phyloP scores from a whole-genome alignment of 2,329 filamentous ascomycete species.

The Claviceps maximensis region DNA sequence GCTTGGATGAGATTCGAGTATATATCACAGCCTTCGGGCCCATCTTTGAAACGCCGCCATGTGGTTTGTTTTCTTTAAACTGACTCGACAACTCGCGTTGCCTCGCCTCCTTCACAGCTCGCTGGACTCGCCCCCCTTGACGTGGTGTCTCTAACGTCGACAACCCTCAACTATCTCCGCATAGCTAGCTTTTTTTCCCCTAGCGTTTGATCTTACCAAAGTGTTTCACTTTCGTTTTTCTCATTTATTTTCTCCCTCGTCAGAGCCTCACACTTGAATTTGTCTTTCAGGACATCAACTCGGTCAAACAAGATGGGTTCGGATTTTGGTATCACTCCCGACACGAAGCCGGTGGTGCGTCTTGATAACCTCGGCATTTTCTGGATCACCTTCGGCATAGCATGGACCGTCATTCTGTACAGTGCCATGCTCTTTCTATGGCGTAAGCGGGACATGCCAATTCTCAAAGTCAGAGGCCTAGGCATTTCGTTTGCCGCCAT shows the following conservation, averaged over 20 bases:
- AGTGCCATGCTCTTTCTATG: constrained; percentile 28
- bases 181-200: background rate
- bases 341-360: constrained; percentile 18
- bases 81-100: background rate
- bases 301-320: constrained; percentile 13
- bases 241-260: background rate
- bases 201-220: background rate
- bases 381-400: constrained; percentile 22
- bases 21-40: constrained; percentile 1
- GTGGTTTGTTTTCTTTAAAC: background rate
- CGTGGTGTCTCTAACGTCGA: background rate
- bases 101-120: background rate
- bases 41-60: background rate
- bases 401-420: constrained; percentile 27
- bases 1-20: constrained; percentile 1
- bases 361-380: constrained; percentile 28
- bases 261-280: background rate
- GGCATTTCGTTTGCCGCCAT: constrained; percentile 27
- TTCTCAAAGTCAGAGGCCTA: constrained; percentile 28
- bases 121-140: background rate
- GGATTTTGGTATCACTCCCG: constrained; percentile 19
- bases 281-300: background rate
- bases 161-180: background rate
- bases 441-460: constrained; percentile 24
- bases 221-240: background rate